Conservation (phyloP, 768 basidiomycete genomes). For the Auricularia heimuer region DNA sequence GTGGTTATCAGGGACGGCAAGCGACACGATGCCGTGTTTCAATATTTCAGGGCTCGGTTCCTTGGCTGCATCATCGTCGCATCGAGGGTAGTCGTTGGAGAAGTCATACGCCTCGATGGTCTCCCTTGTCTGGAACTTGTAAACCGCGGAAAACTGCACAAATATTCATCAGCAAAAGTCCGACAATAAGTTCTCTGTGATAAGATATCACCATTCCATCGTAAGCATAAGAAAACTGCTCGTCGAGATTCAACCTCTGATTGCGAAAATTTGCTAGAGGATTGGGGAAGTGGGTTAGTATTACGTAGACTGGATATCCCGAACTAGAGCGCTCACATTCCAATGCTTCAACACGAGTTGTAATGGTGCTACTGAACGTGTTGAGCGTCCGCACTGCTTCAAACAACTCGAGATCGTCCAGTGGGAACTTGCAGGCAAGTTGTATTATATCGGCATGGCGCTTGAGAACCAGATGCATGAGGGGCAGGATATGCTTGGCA, state of each 20-base stretch:
- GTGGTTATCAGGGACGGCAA: no score
- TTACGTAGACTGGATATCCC: background rate
- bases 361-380: slow-evolving; percentile 26
- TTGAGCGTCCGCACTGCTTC: slow-evolving; percentile 20
- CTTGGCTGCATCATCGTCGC: no score
- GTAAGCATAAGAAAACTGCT: background rate
- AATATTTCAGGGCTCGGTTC: no score
- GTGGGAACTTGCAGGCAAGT: background rate
- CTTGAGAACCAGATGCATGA: slow-evolving; percentile 25
- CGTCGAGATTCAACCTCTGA: background rate
- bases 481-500: slow-evolving; percentile 24
- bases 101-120: no score
- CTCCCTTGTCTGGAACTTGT: background rate
- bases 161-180: background rate
- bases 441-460: slow-evolving; percentile 25
- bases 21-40: no score
- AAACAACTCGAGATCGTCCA: slow-evolving; percentile 24
- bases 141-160: background rate
- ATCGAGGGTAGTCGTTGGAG: no score
- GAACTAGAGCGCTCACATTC: slow-evolving; percentile 6
- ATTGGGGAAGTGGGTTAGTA: background rate
- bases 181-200: no score
- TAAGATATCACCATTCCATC: background rate
- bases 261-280: background rate
- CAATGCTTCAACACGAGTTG: slow-evolving; percentile 23